Base-by-base conservation (phyloP, 2,329 filamentous ascomycete genomes). In the Sclerotinia glacialis region DNA sequence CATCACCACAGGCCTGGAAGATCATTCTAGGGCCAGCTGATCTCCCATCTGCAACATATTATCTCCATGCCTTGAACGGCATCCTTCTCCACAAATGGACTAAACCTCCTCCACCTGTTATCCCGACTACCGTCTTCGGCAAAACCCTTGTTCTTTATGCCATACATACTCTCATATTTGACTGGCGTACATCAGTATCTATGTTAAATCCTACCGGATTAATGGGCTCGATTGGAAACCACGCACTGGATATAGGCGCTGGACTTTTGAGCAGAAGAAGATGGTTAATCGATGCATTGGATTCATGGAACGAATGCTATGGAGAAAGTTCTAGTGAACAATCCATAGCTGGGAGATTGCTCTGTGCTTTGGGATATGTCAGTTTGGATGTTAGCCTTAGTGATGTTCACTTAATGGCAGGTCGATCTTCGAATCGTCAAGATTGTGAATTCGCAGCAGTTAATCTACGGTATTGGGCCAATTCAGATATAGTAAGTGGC, bases 141-240 rank as follows among this genome's bases (percentile, higher is more conserved):
- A 74, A 74, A 46, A 71, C 69, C 4, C 67, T 74, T 8, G 65
- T 75, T 8, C 69, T 75, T n/a, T 75, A 75, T 50, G 72, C 73
- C 4, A 66, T 75, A 1, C 73, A 74, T 55, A 73, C 72, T 1
- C 73, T 74, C 42, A 72, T 75, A 34, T 75, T 74, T 53, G 73
- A 75, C 59, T 75, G 73, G 73, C 71, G 73, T 2, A 70, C 72
- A 66, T 66, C 70, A 14, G 73, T 72, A 6, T 69, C 62, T 3
- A 75, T 75, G 73, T 68, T 74, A 37, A 74, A 74, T 47, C 73
- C 73, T 0, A 75, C 73, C 0, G 73, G 73, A 11, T 59, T 75
- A 0, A 72, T 72, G 66, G 73, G 72, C 3, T 69, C 71, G 1
- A 69, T 72, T 18, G 70, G 71, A 5, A 72, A 71, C 42, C 69